A percentile compares a stretch with the other conserved stretches of the same genome.
These are phyloP conservation scores for Trichosporon ovoides DNA, from an alignment of 1,284 basidiomycete genomes.

Conservation along the genomic window DNA sequence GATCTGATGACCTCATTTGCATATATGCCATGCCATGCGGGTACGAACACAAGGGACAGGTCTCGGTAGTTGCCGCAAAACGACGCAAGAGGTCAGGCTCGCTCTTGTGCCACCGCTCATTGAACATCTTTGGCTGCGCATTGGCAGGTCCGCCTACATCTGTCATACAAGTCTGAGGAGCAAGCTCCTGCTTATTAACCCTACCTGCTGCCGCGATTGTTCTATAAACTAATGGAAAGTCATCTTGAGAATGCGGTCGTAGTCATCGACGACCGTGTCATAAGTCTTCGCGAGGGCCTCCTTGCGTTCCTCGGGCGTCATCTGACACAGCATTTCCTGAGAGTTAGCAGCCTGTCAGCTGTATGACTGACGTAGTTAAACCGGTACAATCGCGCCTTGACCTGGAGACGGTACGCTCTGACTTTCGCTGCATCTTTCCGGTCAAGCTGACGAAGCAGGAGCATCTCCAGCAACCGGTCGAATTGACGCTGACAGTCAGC, in stretches of 20 bases:
- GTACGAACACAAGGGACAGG: not conserved
- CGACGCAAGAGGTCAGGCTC: not conserved
- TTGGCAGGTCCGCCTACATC: not conserved
- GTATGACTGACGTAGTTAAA: conserved; percentile 76
- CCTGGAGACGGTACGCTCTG: conserved; percentile 68
- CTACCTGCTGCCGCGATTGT: not conserved
- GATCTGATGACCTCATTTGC: not conserved
- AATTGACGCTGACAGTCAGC: conserved; percentile 70
- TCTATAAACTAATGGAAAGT: conserved; percentile 30
- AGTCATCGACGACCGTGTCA: conserved; percentile 78
- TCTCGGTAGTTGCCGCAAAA: not conserved
- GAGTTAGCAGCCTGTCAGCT: conserved; percentile 6
- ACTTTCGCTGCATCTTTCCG: conserved; percentile 56
- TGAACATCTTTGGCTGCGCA: not conserved
- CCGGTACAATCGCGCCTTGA: conserved; percentile 87
- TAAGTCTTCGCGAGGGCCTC: conserved; percentile 92
- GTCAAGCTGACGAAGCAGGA: conserved; percentile 70
- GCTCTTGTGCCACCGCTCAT: not conserved
- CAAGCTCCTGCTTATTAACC: not conserved
- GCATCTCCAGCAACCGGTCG: conserved; percentile 84
- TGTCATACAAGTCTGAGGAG: not conserved
- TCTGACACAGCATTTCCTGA: conserved; percentile 77
- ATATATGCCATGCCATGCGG: not conserved
- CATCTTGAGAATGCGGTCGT: conserved; percentile 67
- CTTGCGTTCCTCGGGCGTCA: conserved; percentile 76